These are phyloP conservation scores for Heliocybe sulcata DNA, from an alignment of 1,284 basidiomycete species.

Conservation along the genomic window DNA sequence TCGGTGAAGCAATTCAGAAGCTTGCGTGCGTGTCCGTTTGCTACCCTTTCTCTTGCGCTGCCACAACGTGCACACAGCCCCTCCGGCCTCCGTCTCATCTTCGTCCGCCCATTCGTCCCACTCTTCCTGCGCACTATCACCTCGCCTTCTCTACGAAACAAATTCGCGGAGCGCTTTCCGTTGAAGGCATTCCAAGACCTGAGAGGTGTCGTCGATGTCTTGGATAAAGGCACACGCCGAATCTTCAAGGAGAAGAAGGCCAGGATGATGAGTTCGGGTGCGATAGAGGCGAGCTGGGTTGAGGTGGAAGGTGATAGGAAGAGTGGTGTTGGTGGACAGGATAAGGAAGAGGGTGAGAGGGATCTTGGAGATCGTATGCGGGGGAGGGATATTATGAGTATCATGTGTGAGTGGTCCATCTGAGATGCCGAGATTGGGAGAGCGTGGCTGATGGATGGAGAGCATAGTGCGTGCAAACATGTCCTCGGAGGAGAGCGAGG, in stretches of 20 bases:
- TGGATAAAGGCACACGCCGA: constrained; percentile 12
- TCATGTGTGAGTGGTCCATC: background rate
- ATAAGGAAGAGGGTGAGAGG: constrained; percentile 4
- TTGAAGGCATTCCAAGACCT: constrained; percentile 12
- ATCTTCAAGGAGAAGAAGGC: constrained; percentile 16
- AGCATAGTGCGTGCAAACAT: constrained; percentile 21
- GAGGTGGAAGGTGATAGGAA: too few relatives aligned
- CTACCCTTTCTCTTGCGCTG: background rate
- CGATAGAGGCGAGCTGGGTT: background rate
- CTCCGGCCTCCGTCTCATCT: constrained; percentile 10
- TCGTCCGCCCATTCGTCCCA: constrained; percentile 16
- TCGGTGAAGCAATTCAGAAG: constrained; percentile 12
- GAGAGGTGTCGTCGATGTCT: constrained; percentile 9
- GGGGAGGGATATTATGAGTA: constrained; percentile 1
- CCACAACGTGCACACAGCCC: constrained; percentile 6
- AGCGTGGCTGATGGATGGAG: background rate
- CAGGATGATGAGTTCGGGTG: background rate
- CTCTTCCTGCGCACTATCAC: constrained; percentile 12
- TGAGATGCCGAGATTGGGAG: background rate
- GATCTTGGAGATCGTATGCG: constrained; percentile 4
- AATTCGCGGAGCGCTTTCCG: constrained; percentile 16
- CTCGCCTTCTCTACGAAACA: constrained; percentile 11
- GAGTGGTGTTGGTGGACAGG: background rate
- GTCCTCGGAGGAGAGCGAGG: constrained; percentile 19
- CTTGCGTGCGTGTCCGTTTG: constrained; percentile 9